Evolutionary conservation across 2,329 filamentous ascomycete genomes (phyloP).

Genomic region (Trichoderma simmonsii): DNA sequence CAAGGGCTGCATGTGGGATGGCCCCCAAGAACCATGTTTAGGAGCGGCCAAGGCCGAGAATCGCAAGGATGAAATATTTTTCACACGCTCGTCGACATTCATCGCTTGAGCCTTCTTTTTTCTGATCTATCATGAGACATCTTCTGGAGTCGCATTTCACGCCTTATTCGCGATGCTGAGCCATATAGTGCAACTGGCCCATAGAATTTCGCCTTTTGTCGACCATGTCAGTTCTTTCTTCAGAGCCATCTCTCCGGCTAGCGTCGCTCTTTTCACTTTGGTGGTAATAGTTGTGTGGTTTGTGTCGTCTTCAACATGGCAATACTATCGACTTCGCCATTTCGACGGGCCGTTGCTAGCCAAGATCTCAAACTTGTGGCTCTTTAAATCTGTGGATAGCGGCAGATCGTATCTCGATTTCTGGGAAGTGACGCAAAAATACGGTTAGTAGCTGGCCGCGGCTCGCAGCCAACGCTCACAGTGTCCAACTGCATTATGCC

Average conservation of each 20-base stretch:
- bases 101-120: not conserved
- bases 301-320: not conserved
- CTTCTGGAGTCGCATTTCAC: not conserved
- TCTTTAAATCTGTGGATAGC: not conserved
- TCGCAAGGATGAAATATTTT: not conserved
- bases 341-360: constrained; percentile 15
- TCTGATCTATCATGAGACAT: not conserved
- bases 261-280: not conserved
- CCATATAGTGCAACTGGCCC: not conserved
- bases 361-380: constrained; percentile 9
- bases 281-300: not conserved
- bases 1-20: not conserved
- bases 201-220: not conserved
- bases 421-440: constrained; percentile 15
- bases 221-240: not conserved
- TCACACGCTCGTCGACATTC: not conserved
- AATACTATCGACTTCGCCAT: constrained; percentile 9
- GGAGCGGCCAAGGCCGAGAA: not conserved
- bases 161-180: not conserved
- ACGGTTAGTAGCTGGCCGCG: not conserved
- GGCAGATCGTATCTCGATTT: constrained; percentile 10
- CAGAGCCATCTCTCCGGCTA: not conserved
- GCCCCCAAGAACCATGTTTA: not conserved
- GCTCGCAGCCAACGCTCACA: not conserved
- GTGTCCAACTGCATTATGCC: not conserved